Conservation (phyloP, 2,329 filamentous ascomycete species). For the Pyricularia pennisetigena region DNA sequence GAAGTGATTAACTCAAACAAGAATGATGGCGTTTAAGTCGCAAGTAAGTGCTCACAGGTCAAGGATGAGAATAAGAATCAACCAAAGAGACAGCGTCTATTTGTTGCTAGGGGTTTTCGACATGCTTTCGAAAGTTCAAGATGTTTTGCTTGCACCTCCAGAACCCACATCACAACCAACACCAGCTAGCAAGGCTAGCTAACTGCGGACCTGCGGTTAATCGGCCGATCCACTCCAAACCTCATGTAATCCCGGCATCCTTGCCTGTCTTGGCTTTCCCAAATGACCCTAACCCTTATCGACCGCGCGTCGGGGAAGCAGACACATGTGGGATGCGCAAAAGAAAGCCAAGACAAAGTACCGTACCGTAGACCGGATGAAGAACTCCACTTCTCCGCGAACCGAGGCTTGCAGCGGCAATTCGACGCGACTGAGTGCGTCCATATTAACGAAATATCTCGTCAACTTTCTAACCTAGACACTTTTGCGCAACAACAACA, state of each 20-base stretch:
- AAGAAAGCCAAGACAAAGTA: too few relatives aligned
- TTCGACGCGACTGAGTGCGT: not conserved
- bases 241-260: not conserved
- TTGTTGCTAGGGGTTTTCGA: not conserved
- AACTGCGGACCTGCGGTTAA: not conserved
- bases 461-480: not conserved
- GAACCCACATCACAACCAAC: not conserved
- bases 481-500: not conserved
- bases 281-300: not conserved
- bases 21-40: not conserved
- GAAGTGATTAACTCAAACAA: not conserved
- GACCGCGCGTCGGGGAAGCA: not conserved
- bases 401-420: constrained; percentile 1
- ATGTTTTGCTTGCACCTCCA: not conserved
- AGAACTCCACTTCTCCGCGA: not conserved
- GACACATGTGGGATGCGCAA: not conserved
- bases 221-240: not conserved
- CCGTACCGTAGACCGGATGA: not conserved
- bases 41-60: not conserved
- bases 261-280: not conserved
- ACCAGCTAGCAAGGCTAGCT: not conserved
- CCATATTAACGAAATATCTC: not conserved
- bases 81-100: not conserved
- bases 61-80: not conserved
- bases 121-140: not conserved